These are phyloP conservation scores for Zygoascus biomembranicola DNA, from an alignment of 805 yeast species.

Conservation along the genomic window DNA sequence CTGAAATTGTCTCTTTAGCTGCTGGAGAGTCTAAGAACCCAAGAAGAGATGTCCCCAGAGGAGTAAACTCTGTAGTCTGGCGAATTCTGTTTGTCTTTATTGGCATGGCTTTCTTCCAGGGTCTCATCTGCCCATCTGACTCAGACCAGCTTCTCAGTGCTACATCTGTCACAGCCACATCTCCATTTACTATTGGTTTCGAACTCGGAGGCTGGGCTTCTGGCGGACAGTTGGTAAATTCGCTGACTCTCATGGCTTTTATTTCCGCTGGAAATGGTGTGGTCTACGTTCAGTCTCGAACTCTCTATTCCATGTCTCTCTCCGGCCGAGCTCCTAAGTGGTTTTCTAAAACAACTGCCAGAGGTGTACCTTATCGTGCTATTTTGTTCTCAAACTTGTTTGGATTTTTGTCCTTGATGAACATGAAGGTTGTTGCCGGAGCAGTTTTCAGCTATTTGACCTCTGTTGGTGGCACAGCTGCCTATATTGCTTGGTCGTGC, in stretches of 20 bases:
- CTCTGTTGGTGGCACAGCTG: conserved; percentile 6
- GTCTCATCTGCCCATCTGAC: conserved; percentile 63
- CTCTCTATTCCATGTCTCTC: conserved; percentile 60
- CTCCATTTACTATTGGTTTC: conserved; percentile 80
- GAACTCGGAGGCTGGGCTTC: conserved; percentile 50
- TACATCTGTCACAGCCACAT: conserved; percentile 69
- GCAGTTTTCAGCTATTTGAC: conserved; percentile 6
- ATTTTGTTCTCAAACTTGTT: conserved; percentile 47
- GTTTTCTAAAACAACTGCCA: conserved; percentile 50
- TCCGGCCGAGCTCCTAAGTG: conserved; percentile 67
- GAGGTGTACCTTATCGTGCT: conserved; percentile 61
- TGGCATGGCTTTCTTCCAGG: conserved; percentile 71
- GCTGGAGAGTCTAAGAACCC: conserved; percentile 78
- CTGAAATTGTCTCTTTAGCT: conserved; percentile 76
- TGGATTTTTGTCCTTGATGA: conserved; percentile 65
- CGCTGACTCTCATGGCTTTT: conserved; percentile 62
- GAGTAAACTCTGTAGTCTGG: conserved; percentile 65
- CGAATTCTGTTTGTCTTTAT: conserved; percentile 61
- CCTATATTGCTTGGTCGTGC: conserved; percentile 5
- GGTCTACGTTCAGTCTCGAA: conserved; percentile 61
- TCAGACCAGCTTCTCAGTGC: conserved; percentile 51
- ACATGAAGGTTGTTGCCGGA: conserved; percentile 33
- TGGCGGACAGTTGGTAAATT: conserved; percentile 75
- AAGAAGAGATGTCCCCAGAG: conserved; percentile 63
- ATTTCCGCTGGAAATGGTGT: conserved; percentile 81